A percentile compares a stretch with the other conserved stretches of the same genome.
These are phyloP conservation scores for Dactylellina haptotyla DNA, from an alignment of 2,329 filamentous ascomycete species.

Conservation along the genomic window DNA sequence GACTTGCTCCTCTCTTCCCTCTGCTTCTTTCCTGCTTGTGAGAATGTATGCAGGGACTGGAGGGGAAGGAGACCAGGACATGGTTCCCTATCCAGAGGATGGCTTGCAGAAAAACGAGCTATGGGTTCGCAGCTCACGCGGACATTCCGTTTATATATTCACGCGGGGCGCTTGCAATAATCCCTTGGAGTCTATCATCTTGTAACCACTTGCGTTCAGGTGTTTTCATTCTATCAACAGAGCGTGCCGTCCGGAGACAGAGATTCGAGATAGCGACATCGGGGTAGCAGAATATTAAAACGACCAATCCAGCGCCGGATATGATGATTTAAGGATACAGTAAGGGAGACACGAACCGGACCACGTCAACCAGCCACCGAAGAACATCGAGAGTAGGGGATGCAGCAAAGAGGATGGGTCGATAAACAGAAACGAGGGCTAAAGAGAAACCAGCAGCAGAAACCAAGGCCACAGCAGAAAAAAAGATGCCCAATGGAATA, in stretches of 20 bases:
- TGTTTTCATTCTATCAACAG: no score
- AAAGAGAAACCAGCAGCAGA: no score
- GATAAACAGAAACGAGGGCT: conserved; percentile 10
- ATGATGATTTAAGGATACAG: conserved; percentile 45
- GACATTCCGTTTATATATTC: background rate
- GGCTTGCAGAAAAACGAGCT: conserved; percentile 2
- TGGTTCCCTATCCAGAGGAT: background rate
- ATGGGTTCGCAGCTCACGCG: background rate
- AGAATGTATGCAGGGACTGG: no score
- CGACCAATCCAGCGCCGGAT: conserved; percentile 42
- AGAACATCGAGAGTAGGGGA: background rate
- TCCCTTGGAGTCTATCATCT: background rate
- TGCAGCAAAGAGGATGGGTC: background rate
- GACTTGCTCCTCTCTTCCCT: no score
- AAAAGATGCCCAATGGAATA: no score
- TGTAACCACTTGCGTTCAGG: background rate
- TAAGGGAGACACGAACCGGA: background rate
- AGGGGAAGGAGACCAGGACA: background rate
- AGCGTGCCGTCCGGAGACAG: no score
- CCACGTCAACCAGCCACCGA: background rate
- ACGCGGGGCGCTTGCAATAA: background rate
- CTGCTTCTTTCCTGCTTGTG: no score
- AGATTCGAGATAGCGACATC: background rate
- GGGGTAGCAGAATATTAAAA: background rate
- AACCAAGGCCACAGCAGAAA: background rate